Evolutionary conservation across 768 basidiomycete species (phyloP), one percentile per base, ranked within the genome.

Genomic region (Mycena crocata): DNA sequence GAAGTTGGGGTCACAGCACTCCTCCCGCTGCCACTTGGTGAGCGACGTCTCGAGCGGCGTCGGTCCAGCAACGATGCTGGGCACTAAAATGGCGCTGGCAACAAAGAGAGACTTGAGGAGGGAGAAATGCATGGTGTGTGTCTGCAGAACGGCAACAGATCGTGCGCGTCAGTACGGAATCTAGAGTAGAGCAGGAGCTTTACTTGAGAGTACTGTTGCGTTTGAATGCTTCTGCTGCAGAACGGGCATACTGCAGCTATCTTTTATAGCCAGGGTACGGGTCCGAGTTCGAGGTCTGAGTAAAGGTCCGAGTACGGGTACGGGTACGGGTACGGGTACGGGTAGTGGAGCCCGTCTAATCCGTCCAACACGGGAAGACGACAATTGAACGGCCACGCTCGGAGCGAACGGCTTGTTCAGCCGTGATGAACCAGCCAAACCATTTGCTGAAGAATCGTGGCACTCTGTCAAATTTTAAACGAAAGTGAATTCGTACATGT

Each of bases 61-160:
- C 32, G 50, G 32, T 51, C 32, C 50, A 34, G 50, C 50, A 51
- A 32, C 50, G 50, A 51, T 51, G 50, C 50, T 51, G 32, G 50
- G 50, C 50, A 51, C 32, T 24, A 51, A 51, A 32, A 51, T 34
- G 50, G 50, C 50, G n/a, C 50, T 34, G 50, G 50, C 50, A 51
- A 34, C 50, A 24, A 51, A n/a, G n/a, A 51, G 50, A 21, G 50
- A 34, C 21, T 34, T 51, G 50, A 51, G 28, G 13, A 51, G 50
- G 21, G 32, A 51, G 50, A 51, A 51, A 17, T 30, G 46, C 46
- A 49, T 49, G 44, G 44, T 45, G n/a, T n/a, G n/a, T n/a, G 40
- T 42, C 40, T 42, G 40, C 40, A 42, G 40, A 42, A 42, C 40
- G 40, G n/a, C 40, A 42, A 42, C 40, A 42, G 40, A n/a, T 42